Evolutionary conservation across 768 basidiomycete genomes (phyloP).

Genomic region (Lentinus brumalis): DNA sequence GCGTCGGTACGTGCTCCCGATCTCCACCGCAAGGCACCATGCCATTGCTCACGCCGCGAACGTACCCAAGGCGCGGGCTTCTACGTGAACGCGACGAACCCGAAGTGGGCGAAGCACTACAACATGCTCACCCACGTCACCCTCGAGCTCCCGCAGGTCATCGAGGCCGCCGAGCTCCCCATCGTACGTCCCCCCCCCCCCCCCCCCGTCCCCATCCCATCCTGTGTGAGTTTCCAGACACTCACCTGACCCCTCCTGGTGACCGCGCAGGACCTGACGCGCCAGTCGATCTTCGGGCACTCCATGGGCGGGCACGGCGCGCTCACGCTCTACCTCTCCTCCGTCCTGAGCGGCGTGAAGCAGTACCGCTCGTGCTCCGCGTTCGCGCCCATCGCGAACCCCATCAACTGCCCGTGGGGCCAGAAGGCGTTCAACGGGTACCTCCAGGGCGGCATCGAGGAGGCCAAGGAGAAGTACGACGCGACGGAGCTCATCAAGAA

Average conservation of each 20-base stretch:
- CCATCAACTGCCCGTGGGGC: constrained; percentile 87
- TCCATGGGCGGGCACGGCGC: constrained; percentile 99
- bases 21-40: neutral
- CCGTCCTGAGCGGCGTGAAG: constrained; percentile 45
- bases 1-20: constrained; percentile 54
- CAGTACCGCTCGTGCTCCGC: constrained; percentile 87
- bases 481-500: constrained; percentile 79
- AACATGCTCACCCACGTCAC: constrained; percentile 89
- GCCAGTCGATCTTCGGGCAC: constrained; percentile 92
- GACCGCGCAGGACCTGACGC: constrained; percentile 69
- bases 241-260: neutral
- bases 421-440: constrained; percentile 89
- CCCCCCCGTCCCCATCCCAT: neutral
- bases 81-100: constrained; percentile 88
- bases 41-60: neutral
- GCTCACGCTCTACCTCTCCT: constrained; percentile 83
- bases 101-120: constrained; percentile 72
- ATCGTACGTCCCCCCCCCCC: constrained; percentile 54
- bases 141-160: constrained; percentile 78
- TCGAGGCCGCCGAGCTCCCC: constrained; percentile 73
- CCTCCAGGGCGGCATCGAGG: constrained; percentile 71
- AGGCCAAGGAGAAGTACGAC: constrained; percentile 77
- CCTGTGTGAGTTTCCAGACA: neutral
- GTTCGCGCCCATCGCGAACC: constrained; percentile 86
- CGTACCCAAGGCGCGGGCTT: constrained; percentile 73